Evolutionary conservation across 768 basidiomycete genomes (phyloP).

Genomic region (Kwoniella pini): DNA sequence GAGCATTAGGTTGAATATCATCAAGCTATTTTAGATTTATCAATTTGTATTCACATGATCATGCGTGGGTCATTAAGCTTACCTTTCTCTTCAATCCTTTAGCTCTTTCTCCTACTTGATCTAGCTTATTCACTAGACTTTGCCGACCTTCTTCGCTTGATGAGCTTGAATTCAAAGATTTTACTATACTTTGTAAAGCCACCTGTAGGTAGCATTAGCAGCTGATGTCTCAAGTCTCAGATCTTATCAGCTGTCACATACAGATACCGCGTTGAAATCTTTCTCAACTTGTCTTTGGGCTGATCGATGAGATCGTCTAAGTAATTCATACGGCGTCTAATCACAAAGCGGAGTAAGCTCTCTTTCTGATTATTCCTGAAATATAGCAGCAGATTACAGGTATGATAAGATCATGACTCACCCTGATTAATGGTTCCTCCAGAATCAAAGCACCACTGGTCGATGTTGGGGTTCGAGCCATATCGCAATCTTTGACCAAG

Average conservation of each 20-base stretch:
- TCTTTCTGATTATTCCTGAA: no score
- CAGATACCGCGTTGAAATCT: constrained; percentile 52
- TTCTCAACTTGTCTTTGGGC: constrained; percentile 54
- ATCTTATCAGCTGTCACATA: constrained; percentile 14
- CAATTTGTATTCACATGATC: neutral
- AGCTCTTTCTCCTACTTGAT: constrained; percentile 36
- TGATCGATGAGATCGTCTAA: constrained; percentile 48
- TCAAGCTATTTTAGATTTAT: constrained; percentile 31
- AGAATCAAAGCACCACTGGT: constrained; percentile 36
- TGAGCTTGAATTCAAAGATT: constrained; percentile 19
- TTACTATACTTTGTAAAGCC: constrained; percentile 21
- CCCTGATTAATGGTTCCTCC: constrained; percentile 51
- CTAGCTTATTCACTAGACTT: constrained; percentile 27
- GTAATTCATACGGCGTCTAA: constrained; percentile 52
- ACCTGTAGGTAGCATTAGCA: constrained; percentile 3
- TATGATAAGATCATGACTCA: constrained; percentile 12
- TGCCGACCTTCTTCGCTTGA: constrained; percentile 21
- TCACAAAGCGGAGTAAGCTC: neutral
- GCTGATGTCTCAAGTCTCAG: neutral
- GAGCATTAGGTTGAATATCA: constrained; percentile 38
- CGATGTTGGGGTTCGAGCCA: constrained; percentile 19
- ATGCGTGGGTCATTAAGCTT: constrained; percentile 14
- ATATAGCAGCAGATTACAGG: no score
- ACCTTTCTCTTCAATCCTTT: constrained; percentile 87
- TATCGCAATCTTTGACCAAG: neutral